These are phyloP conservation scores for Leishmania gerbilli DNA, from an alignment of 208 protist genomes.

Conservation along the genomic window DNA sequence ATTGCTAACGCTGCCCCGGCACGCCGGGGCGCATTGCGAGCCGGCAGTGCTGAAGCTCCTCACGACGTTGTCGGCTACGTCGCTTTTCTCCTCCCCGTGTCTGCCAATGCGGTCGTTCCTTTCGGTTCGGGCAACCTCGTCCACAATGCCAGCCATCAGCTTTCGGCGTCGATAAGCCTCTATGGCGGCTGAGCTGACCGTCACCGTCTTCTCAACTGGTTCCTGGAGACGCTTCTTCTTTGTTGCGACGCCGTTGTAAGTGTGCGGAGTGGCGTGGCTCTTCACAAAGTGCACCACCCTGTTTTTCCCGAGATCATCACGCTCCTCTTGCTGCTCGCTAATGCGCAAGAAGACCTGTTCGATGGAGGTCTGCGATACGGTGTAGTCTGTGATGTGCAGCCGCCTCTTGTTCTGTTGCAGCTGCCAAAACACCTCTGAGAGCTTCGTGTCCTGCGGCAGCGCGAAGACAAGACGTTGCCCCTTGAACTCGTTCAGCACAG, in stretches of 20 bases:
- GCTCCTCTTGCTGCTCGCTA: conserved; percentile 49
- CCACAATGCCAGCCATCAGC: not conserved
- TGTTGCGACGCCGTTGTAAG: conserved; percentile 28
- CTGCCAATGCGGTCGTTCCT: not conserved
- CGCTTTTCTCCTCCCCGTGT: not conserved
- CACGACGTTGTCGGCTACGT: not conserved
- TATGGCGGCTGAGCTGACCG: conserved; percentile 19
- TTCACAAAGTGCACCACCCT: conserved; percentile 29
- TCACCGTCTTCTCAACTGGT: conserved; percentile 2
- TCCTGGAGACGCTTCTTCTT: not conserved
- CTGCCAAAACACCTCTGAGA: conserved; percentile 43
- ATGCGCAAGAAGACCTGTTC: conserved; percentile 88
- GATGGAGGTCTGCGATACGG: conserved; percentile 77
- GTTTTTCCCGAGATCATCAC: conserved; percentile 24
- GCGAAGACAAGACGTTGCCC: conserved; percentile 51
- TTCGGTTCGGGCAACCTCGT: not conserved
- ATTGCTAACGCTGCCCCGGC: not conserved
- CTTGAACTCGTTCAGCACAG: conserved; percentile 44
- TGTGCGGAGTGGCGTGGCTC: conserved; percentile 32
- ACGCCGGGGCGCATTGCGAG: not conserved
- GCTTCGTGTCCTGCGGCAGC: conserved; percentile 38
- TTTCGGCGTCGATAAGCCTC: conserved; percentile 31
- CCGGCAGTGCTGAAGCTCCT: not conserved
- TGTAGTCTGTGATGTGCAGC: conserved; percentile 72
- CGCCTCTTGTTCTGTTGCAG: conserved; percentile 37